phyloP scores from a whole-genome alignment of 306 rosid genomes.

The Quercus ilex region DNA sequence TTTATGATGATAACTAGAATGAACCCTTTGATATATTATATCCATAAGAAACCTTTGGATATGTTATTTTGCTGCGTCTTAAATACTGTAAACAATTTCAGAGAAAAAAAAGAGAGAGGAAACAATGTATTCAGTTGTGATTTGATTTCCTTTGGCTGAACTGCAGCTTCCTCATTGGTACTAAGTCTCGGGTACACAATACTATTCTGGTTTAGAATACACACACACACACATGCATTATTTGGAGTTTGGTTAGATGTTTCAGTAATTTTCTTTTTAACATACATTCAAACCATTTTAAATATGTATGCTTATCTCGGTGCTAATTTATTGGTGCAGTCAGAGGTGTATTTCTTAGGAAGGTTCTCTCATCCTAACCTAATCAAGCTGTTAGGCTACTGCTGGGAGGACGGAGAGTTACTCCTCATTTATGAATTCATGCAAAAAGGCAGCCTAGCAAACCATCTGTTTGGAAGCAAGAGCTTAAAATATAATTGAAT shows the following conservation, averaged over 20 bases:
- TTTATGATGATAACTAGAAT: too few species aligned
- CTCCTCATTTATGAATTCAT: slow-evolving; percentile 86
- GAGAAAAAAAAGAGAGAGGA: not conserved
- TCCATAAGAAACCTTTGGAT: not conserved
- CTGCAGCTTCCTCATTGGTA: too few species aligned
- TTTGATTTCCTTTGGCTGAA: not conserved
- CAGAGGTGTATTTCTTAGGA: slow-evolving; percentile 84
- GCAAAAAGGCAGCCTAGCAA: slow-evolving; percentile 88
- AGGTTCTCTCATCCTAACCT: slow-evolving; percentile 88
- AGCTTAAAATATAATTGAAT: slow-evolving; percentile 12
- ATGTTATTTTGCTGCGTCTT: not conserved
- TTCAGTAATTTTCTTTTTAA: not conserved
- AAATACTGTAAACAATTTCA: not conserved
- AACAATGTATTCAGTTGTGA: not conserved
- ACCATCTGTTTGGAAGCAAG: slow-evolving; percentile 95
- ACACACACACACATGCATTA: not conserved
- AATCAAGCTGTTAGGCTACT: slow-evolving; percentile 81
- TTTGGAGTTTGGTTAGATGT: not conserved
- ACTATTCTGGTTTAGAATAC: too few species aligned
- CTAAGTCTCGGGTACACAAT: too few species aligned
- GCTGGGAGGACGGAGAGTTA: slow-evolving; percentile 71
- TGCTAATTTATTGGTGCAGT: slow-evolving; percentile 50
- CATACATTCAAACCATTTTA: not conserved
- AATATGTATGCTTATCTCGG: not conserved
- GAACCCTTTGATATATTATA: too few species aligned